Evolutionary conservation across 768 basidiomycete species (phyloP).

Genomic region (Mycena leptocephala): DNA sequence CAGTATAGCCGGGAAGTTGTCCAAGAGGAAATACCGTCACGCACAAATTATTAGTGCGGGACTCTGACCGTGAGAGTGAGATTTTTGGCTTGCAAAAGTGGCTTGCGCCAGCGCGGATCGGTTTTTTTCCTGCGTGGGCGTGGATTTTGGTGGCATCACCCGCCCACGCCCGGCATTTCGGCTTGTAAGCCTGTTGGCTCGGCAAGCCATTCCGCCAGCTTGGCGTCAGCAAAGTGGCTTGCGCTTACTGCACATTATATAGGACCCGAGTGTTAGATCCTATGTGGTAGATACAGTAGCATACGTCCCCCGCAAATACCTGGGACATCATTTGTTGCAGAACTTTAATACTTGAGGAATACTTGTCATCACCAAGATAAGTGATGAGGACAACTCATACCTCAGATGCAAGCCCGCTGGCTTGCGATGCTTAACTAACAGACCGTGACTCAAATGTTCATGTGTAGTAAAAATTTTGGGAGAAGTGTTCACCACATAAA

Average conservation of each 20-base stretch:
- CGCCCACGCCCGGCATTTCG: too few relatives aligned
- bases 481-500: neutral
- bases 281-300: neutral
- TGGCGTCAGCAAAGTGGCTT: slow-evolving; percentile 9
- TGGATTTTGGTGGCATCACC: too few relatives aligned
- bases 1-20: too few relatives aligned
- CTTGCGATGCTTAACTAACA: slow-evolving; percentile 5
- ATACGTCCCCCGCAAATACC: neutral
- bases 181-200: too few relatives aligned
- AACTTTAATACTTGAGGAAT: neutral
- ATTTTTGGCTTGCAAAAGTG: too few relatives aligned
- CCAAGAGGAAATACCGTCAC: too few relatives aligned
- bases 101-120: too few relatives aligned
- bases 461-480: neutral
- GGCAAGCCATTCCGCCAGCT: neutral
- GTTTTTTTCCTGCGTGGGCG: too few relatives aligned
- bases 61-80: too few relatives aligned
- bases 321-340: neutral
- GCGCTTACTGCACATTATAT: too few relatives aligned
- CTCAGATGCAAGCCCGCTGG: slow-evolving; percentile 9
- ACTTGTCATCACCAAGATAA: neutral
- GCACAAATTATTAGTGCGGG: too few relatives aligned
- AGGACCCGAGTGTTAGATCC: neutral
- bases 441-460: neutral
- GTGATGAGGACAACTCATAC: slow-evolving; percentile 12